Percentiles rank a stretch among this genome's conserved stretches.
Conservation (phyloP, 768 basidiomycete species). For the Strobilomyces dryophilus region DNA sequence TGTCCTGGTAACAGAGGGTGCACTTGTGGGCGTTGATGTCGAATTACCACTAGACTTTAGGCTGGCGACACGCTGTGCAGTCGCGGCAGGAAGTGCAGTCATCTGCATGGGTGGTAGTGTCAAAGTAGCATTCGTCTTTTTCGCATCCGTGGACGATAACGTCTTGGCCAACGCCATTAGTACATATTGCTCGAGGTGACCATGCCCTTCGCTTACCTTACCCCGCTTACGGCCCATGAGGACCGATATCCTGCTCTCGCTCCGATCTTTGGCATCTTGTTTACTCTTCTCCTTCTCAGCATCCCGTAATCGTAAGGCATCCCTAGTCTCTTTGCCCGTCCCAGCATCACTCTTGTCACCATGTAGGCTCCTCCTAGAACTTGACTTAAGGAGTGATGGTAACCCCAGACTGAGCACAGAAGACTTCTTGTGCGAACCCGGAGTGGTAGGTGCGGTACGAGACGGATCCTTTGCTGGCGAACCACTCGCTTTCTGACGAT, state of each 20-base stretch:
- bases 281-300: conserved; percentile 52
- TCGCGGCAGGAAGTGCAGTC: conserved; percentile 73
- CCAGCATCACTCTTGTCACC: conserved; percentile 43
- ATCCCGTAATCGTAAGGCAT: conserved; percentile 42
- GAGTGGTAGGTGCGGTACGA: conserved; percentile 49
- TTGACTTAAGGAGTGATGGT: conserved; percentile 82
- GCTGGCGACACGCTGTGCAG: conserved; percentile 81
- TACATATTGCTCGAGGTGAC: background rate
- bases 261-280: conserved; percentile 79
- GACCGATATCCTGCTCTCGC: conserved; percentile 85
- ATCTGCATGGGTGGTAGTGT: conserved; percentile 90
- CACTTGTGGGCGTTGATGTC: conserved; percentile 39
- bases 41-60: conserved; percentile 56
- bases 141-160: conserved; percentile 75
- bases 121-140: conserved; percentile 65
- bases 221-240: conserved; percentile 87
- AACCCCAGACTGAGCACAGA: conserved; percentile 79
- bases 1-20: conserved; percentile 38
- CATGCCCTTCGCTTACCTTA: conserved; percentile 57
- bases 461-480: conserved; percentile 55
- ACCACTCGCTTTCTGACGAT: conserved; percentile 38
- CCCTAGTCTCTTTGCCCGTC: conserved; percentile 50
- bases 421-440: conserved; percentile 71
- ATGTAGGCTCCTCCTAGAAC: conserved; percentile 76
- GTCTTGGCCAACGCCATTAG: conserved; percentile 48